Base-by-base conservation (phyloP, 805 yeast genomes). In the Suhomyces sp. region DNA sequence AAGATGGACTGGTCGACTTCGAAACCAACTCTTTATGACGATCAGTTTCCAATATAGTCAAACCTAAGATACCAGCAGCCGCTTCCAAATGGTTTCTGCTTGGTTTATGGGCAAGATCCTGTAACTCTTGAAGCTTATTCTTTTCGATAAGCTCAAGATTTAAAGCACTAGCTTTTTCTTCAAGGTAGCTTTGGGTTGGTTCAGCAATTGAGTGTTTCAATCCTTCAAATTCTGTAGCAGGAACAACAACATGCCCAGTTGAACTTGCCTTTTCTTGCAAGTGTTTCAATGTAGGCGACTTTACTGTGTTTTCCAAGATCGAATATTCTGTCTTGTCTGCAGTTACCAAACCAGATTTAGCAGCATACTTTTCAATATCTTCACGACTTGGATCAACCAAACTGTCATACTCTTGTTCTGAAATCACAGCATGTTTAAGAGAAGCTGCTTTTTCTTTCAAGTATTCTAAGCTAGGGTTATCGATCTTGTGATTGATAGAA, bases 381-480 rank as follows among this genome's bases (percentile, higher is more conserved):
- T 51, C 57, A 6, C 29, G 48, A n/a, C 47, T 36, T 3, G 60
- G 55, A 22, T 52, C 54, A 3, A 47, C 22, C 27, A 58, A 47
- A 22, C 15, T 38, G 24, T 58, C 61, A 19, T 54, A 54, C 19
- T 60, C 59, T 3, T 44, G 54, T n/a, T 50, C 51, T 6, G 61
- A 44, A 10, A 60, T 38, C 6, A 51, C 52, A 8, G 44, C 17
- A 10, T 54, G 44, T 22, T 48, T 51, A 23, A 53, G 56, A 6
- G 35, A 47, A 6, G 42, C 27, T 5, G 65, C 62, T 56, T 60
- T 62, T 10, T 53, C 49, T 26, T 54, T 48, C 17, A 65, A 31
- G 19, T 57, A 52, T 1, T 58, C 60, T n/a, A 57, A 46, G 23
- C 58, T 48, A 31, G 63, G 71, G 10, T 35, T 44, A 2, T 54